A percentile compares a stretch with the other conserved stretches of the same genome.
phyloP scores from a whole-genome alignment of 169 alveolate genomes.

The Plasmodium adleri region DNA sequence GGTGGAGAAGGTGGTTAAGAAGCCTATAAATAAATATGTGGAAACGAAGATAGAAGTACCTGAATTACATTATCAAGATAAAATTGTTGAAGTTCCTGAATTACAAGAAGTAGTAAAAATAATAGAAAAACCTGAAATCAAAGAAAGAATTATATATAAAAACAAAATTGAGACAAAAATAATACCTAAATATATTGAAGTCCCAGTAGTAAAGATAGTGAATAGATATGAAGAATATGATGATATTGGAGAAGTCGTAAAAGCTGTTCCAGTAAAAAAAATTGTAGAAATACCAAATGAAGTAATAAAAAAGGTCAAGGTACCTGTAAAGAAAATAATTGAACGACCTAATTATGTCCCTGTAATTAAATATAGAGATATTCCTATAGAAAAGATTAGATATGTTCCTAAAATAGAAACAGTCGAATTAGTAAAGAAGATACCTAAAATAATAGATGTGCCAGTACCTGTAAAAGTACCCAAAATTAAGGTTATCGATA shows the following conservation, averaged over 20 bases:
- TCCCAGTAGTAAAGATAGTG: constrained; percentile 83
- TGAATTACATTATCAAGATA: constrained; percentile 83
- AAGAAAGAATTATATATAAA: constrained; percentile 82
- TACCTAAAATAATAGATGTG: constrained; percentile 83
- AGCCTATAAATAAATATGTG: constrained; percentile 83
- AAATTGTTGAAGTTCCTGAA: constrained; percentile 86
- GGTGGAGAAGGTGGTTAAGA: constrained; percentile 83
- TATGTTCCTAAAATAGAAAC: constrained; percentile 85
- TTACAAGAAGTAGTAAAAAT: constrained; percentile 84
- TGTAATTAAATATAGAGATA: constrained; percentile 83
- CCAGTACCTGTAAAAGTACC: constrained; percentile 86
- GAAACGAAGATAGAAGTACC: constrained; percentile 85
- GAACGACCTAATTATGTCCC: constrained; percentile 85
- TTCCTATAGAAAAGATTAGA: constrained; percentile 85
- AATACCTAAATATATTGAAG: constrained; percentile 86
- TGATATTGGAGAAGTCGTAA: constrained; percentile 85
- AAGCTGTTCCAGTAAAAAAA: constrained; percentile 82
- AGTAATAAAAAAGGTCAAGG: constrained; percentile 82
- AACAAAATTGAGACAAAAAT: constrained; percentile 84
- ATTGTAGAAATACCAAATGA: constrained; percentile 86
- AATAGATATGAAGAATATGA: constrained; percentile 84
- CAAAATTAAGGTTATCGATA: constrained; percentile 81
- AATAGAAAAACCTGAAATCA: constrained; percentile 80
- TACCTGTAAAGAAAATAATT: constrained; percentile 83
- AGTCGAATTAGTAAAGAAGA: constrained; percentile 80